These are phyloP conservation scores for Fomitopsis betulina DNA, from an alignment of 1,284 basidiomycete genomes.

Conservation along the genomic window DNA sequence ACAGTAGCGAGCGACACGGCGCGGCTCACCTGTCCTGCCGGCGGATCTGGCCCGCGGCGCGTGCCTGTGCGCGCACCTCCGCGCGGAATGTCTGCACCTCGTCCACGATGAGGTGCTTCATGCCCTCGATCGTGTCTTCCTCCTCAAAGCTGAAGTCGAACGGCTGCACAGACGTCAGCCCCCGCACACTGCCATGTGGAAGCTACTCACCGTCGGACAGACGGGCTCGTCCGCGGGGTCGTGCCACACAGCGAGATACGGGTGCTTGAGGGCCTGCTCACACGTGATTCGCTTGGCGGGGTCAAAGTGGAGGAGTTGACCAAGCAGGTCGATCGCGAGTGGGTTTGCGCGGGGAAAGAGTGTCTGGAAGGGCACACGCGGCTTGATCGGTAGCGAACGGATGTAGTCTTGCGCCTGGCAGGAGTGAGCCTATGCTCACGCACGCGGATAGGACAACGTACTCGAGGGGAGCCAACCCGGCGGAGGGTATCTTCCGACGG, in stretches of 20 bases:
- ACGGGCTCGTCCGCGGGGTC: conserved; percentile 89
- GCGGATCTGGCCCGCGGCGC: conserved; percentile 61
- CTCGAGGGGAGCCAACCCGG: conserved; percentile 88
- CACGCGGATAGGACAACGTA: conserved; percentile 35
- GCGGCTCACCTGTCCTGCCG: conserved; percentile 62
- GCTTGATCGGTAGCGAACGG: conserved; percentile 94
- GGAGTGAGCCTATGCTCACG: too few species aligned
- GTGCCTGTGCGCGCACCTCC: conserved; percentile 78
- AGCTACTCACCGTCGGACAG: conserved; percentile 36
- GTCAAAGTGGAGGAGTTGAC: conserved; percentile 93
- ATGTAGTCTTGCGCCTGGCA: conserved; percentile 96
- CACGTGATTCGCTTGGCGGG: conserved; percentile 95
- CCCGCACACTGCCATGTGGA: background rate
- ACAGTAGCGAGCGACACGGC: background rate
- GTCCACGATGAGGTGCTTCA: conserved; percentile 93
- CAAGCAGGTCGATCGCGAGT: conserved; percentile 88
- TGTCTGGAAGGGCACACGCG: conserved; percentile 86
- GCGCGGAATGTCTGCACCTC: conserved; percentile 90
- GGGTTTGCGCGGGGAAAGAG: conserved; percentile 95
- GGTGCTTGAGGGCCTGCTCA: conserved; percentile 92
- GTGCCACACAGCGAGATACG: conserved; percentile 93
- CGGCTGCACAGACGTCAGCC: conserved; percentile 43
- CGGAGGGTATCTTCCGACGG: conserved; percentile 95
- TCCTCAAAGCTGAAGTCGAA: conserved; percentile 99
- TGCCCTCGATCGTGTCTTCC: conserved; percentile 95